These are phyloP conservation scores for Alternaria tenuissima DNA, from an alignment of 2,329 filamentous ascomycete genomes.

Conservation along the genomic window DNA sequence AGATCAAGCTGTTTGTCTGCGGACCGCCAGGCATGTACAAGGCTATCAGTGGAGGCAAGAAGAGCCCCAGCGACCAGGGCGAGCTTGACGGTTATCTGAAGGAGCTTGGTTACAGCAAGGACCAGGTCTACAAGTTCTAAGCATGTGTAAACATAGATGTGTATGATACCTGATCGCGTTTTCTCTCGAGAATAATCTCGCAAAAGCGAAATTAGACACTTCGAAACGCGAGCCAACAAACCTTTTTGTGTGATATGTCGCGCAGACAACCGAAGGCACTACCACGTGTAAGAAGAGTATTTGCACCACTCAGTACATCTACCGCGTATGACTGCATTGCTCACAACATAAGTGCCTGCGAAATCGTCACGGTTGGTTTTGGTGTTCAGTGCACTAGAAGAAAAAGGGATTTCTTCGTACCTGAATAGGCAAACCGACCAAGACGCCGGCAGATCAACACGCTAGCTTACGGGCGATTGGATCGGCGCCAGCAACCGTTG, in stretches of 20 bases:
- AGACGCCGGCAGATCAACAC: neutral
- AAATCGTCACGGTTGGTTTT: neutral
- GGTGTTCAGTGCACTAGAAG: neutral
- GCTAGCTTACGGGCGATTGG: neutral
- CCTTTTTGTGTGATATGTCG: neutral
- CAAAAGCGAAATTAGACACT: neutral
- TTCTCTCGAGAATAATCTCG: slow-evolving; percentile 12
- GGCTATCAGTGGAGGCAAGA: slow-evolving; percentile 87
- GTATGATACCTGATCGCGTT: slow-evolving; percentile 32
- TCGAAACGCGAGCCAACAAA: neutral
- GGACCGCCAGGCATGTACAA: slow-evolving; percentile 94
- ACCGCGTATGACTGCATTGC: neutral
- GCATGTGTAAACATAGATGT: slow-evolving; percentile 14
- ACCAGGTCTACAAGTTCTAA: slow-evolving; percentile 87
- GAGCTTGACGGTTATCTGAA: slow-evolving; percentile 83
- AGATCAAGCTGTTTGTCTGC: slow-evolving; percentile 97
- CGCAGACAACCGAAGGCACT: neutral
- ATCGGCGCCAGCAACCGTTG: neutral
- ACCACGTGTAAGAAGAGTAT: neutral
- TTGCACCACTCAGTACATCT: neutral
- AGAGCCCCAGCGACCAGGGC: slow-evolving; percentile 91
- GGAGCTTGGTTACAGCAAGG: slow-evolving; percentile 82
- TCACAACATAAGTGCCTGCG: neutral
- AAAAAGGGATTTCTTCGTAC: neutral
- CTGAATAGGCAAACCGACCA: neutral